Percentiles rank a stretch among this genome's conserved stretches.
These are phyloP conservation scores for Oxytropis ochrocephala DNA, from an alignment of 306 rosid genomes.

Conservation along the genomic window DNA sequence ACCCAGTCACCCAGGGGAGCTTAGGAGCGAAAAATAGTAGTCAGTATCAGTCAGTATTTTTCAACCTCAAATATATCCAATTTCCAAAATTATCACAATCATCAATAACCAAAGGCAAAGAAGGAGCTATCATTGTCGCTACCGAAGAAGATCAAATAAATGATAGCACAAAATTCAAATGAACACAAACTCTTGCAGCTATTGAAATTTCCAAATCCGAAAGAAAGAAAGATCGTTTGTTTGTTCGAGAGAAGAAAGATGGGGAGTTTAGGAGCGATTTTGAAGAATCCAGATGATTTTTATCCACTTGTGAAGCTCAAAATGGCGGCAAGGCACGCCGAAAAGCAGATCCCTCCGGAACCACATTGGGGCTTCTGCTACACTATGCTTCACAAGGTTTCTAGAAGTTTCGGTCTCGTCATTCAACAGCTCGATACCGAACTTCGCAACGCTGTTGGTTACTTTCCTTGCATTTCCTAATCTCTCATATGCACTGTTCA, in stretches of 20 bases:
- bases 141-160: background rate
- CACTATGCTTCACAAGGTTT: constrained; percentile 84
- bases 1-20: background rate
- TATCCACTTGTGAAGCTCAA: constrained; percentile 81
- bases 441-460: constrained; percentile 88
- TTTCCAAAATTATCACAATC: background rate
- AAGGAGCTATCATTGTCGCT: background rate
- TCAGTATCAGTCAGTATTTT: background rate
- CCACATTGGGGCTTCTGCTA: constrained; percentile 94
- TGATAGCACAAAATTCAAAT: background rate
- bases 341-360: constrained; percentile 87
- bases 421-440: constrained; percentile 81
- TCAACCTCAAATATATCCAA: background rate
- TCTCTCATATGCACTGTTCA: background rate
- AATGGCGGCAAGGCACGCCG: constrained; percentile 65
- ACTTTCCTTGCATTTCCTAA: background rate
- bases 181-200: background rate
- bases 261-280: constrained; percentile 64
- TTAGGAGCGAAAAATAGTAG: background rate
- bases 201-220: background rate
- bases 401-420: constrained; percentile 85
- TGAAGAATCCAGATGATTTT: constrained; percentile 80
- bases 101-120: background rate
- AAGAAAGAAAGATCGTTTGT: background rate
- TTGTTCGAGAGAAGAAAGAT: constrained; percentile 19